Evolutionary conservation across 2,329 filamentous ascomycete genomes (phyloP).

Genomic region (Alternaria sp.): DNA sequence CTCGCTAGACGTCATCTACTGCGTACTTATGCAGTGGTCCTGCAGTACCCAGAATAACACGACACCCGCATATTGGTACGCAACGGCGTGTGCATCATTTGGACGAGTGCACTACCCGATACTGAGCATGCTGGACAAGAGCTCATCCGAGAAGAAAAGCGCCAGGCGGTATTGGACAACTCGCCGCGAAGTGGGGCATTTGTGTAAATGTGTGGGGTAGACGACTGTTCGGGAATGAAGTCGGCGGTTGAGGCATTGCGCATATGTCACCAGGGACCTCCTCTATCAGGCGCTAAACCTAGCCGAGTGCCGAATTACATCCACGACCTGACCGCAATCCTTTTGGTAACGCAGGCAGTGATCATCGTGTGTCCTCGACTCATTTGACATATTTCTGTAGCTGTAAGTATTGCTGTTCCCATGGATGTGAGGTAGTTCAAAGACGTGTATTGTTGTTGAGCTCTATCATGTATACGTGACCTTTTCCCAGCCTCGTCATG

Average conservation of each 20-base stretch:
- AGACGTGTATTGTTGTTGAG: neutral
- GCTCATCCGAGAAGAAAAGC: neutral
- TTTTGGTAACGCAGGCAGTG: neutral
- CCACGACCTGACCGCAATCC: conserved; percentile 1
- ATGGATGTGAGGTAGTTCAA: neutral
- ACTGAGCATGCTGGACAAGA: neutral
- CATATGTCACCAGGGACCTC: neutral
- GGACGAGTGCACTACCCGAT: conserved; percentile 1
- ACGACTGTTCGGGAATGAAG: neutral
- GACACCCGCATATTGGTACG: neutral
- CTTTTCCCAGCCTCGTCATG: neutral
- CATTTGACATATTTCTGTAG: neutral
- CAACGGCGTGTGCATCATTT: neutral
- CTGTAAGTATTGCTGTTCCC: neutral
- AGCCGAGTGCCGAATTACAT: conserved; percentile 5
- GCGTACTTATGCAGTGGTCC: neutral
- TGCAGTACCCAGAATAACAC: neutral
- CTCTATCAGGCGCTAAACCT: conserved; percentile 2
- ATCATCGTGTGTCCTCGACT: neutral
- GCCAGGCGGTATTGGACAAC: neutral
- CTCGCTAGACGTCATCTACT: neutral
- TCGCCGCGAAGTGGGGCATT: conserved; percentile 2
- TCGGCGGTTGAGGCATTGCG: conserved; percentile 2
- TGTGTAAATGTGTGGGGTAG: conserved; percentile 3
- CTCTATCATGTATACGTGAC: neutral